Percentiles rank a stretch among this genome's conserved stretches.
These are phyloP conservation scores for Trametes punicea DNA, from an alignment of 768 basidiomycete genomes.

Conservation along the genomic window DNA sequence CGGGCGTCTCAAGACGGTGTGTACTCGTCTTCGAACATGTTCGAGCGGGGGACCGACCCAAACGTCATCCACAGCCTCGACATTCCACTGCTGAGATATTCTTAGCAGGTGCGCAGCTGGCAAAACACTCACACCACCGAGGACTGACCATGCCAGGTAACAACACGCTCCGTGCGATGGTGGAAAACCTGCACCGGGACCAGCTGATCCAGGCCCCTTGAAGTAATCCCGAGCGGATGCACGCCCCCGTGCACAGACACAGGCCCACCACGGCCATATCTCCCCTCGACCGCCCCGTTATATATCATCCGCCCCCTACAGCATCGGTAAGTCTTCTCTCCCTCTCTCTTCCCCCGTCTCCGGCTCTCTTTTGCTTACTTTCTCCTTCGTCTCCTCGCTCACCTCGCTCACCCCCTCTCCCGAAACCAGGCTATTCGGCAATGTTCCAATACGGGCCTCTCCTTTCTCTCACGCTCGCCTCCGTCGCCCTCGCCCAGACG, in stretches of 20 bases:
- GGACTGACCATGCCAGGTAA: too few relatives aligned
- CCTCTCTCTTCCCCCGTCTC: neutral
- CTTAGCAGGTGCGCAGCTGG: neutral
- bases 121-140: too few relatives aligned
- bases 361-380: neutral
- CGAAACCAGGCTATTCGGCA: neutral
- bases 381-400: neutral
- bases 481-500: slow-evolving; percentile 29
- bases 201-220: neutral
- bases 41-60: too few relatives aligned
- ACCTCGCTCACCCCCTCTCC: neutral
- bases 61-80: too few relatives aligned
- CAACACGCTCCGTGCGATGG: neutral
- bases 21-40: too few relatives aligned
- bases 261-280: slow-evolving; percentile 9
- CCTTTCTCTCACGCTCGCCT: slow-evolving; percentile 15
- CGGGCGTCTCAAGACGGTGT: too few relatives aligned
- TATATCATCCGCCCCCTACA: neutral
- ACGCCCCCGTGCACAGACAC: neutral
- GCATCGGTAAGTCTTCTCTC: neutral
- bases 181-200: neutral
- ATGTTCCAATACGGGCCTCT: slow-evolving; percentile 12
- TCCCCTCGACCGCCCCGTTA: slow-evolving; percentile 1
- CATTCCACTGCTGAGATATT: too few relatives aligned
- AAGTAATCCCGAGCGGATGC: too few relatives aligned